Evolutionary conservation across 2,329 filamentous ascomycete species (phyloP).

Genomic region (Anisogramma anomala): DNA sequence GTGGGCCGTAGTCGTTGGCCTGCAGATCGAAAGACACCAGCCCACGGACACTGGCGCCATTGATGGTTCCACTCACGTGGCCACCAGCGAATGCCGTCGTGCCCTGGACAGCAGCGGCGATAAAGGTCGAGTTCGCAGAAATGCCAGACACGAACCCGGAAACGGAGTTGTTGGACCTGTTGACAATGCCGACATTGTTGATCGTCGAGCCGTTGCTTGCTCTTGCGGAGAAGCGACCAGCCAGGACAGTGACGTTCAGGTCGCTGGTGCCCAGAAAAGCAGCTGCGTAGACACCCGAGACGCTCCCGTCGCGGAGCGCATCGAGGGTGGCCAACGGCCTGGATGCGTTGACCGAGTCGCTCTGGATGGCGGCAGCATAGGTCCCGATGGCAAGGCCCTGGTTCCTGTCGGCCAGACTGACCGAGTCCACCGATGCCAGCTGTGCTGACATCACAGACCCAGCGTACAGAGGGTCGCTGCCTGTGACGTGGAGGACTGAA

Average conservation of each 20-base stretch:
- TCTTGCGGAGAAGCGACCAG: conserved; percentile 69
- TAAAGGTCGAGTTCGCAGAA: conserved; percentile 61
- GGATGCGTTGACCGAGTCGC: conserved; percentile 21
- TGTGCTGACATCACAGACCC: conserved; percentile 72
- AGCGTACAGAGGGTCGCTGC: conserved; percentile 58
- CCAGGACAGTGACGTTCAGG: conserved; percentile 76
- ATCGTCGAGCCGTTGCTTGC: conserved; percentile 58
- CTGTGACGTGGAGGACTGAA: conserved; percentile 51
- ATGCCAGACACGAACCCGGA: conserved; percentile 59
- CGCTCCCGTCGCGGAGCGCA: conserved; percentile 26
- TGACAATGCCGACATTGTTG: conserved; percentile 72
- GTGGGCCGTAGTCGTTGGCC: conserved; percentile 50
- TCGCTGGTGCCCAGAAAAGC: conserved; percentile 60
- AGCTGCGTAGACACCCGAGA: conserved; percentile 64
- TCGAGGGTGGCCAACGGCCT: conserved; percentile 36
- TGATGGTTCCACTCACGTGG: conserved; percentile 58
- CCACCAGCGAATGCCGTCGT: conserved; percentile 75
- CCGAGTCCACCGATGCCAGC: conserved; percentile 62
- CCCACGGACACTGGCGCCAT: conserved; percentile 53
- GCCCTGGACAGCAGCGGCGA: conserved; percentile 55
- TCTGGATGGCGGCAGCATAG: conserved; percentile 46
- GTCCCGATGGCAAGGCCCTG: conserved; percentile 31
- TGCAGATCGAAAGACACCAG: conserved; percentile 70
- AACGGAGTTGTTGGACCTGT: conserved; percentile 54
- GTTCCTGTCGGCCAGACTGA: conserved; percentile 38